A percentile compares a stretch with the other conserved stretches of the same genome.
These are phyloP conservation scores for Barnettozyma pratensis DNA, from an alignment of 805 yeast genomes.

Conservation along the genomic window DNA sequence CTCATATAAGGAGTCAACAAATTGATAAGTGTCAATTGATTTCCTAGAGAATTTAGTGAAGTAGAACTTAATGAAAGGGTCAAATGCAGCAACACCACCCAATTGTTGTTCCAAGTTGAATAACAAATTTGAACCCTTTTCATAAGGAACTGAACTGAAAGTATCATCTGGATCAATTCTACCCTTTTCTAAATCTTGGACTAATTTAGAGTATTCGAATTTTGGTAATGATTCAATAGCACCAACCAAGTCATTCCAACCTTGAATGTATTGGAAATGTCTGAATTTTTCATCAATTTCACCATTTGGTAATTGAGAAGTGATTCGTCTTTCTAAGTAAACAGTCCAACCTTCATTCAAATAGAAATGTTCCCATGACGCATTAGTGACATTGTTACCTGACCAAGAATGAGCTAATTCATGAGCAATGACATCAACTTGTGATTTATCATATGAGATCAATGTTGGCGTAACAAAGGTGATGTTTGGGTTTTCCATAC, in stretches of 20 bases:
- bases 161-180: constrained; percentile 82
- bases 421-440: constrained; percentile 88
- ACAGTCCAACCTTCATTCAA: constrained; percentile 96
- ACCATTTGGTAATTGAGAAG: constrained; percentile 35
- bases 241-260: constrained; percentile 78
- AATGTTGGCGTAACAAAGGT: constrained; percentile 90
- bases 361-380: constrained; percentile 94
- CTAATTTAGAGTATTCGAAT: constrained; percentile 51
- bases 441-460: constrained; percentile 77
- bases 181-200: constrained; percentile 64
- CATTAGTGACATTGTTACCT: constrained; percentile 85
- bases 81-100: constrained; percentile 63
- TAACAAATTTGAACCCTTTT: constrained; percentile 79
- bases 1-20: constrained; percentile 68
- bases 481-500: constrained; percentile 92
- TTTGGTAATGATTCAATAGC: constrained; percentile 63
- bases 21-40: constrained; percentile 79
- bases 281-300: constrained; percentile 69
- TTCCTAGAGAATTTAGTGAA: constrained; percentile 62
- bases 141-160: constrained; percentile 84
- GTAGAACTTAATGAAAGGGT: constrained; percentile 75
- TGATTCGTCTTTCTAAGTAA: constrained; percentile 79
- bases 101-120: constrained; percentile 66
- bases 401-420: constrained; percentile 93
- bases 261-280: constrained; percentile 79